A percentile compares a stretch with the other conserved stretches of the same genome.
phyloP scores from a whole-genome alignment of 2,329 filamentous ascomycete genomes.

The Epichloe brachyelytri region DNA sequence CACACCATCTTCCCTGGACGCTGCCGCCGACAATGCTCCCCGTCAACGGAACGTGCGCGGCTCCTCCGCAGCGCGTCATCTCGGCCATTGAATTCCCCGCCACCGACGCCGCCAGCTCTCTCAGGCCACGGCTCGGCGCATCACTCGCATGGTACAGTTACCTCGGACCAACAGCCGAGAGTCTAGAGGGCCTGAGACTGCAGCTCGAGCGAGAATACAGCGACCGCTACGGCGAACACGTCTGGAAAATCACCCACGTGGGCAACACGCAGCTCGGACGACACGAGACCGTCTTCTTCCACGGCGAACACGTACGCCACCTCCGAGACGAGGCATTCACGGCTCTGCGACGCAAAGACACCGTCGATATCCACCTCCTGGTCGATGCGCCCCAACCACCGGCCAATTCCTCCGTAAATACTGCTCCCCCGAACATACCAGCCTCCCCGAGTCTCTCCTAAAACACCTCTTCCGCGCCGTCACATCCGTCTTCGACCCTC shows the following conservation, averaged over 20 bases:
- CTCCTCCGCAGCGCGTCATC: slow-evolving; percentile 56
- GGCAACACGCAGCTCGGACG: slow-evolving; percentile 71
- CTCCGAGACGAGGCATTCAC: slow-evolving; percentile 77
- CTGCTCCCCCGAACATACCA: not conserved
- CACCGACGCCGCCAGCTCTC: slow-evolving; percentile 23
- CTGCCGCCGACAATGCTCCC: slow-evolving; percentile 66
- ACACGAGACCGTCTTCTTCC: slow-evolving; percentile 76
- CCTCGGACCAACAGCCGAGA: slow-evolving; percentile 32
- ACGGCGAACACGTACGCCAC: slow-evolving; percentile 61
- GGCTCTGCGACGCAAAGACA: slow-evolving; percentile 57
- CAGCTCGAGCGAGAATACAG: slow-evolving; percentile 53
- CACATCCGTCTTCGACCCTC: slow-evolving; percentile 29
- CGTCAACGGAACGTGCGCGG: slow-evolving; percentile 61
- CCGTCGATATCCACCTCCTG: slow-evolving; percentile 60
- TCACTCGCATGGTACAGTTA: slow-evolving; percentile 23
- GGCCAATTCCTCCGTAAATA: slow-evolving; percentile 13
- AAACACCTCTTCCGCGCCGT: slow-evolving; percentile 34
- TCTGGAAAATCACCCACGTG: slow-evolving; percentile 66
- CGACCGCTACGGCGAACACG: slow-evolving; percentile 24
- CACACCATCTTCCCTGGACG: slow-evolving; percentile 87
- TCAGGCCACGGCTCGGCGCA: slow-evolving; percentile 20
- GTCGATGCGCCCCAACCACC: slow-evolving; percentile 15
- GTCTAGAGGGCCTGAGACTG: slow-evolving; percentile 45
- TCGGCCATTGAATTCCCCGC: slow-evolving; percentile 53
- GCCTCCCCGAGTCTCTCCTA: slow-evolving; percentile 27